Conservation (phyloP, 2,329 filamentous ascomycete species). For the Epichloe brachyelytri region DNA sequence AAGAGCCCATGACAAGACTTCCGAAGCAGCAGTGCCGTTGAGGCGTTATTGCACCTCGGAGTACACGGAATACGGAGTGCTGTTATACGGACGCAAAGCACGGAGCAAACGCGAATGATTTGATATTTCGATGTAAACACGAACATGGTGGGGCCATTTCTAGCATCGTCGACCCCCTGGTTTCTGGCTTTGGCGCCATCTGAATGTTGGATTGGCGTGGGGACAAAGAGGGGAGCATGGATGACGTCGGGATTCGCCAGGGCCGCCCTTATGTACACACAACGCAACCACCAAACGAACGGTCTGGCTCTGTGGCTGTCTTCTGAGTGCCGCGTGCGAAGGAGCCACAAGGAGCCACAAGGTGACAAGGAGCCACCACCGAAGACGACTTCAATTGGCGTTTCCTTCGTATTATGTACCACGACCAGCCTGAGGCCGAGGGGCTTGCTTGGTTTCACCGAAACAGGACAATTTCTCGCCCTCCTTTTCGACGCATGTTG, state of each 20-base stretch:
- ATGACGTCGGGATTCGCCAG: constrained; percentile 4
- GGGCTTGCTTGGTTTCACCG: background rate
- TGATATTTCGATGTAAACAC: background rate
- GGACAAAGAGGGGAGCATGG: background rate
- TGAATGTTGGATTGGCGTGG: background rate
- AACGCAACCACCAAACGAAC: background rate
- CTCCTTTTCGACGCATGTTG: background rate
- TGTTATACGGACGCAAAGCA: too few species aligned
- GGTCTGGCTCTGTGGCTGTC: background rate
- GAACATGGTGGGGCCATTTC: background rate
- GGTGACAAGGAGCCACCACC: too few species aligned
- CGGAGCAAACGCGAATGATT: too few species aligned
- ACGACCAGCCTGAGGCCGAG: too few species aligned
- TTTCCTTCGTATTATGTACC: too few species aligned
- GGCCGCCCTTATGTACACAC: background rate
- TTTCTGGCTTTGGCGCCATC: background rate
- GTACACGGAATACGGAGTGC: too few species aligned
- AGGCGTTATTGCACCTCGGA: too few species aligned
- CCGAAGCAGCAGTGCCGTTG: too few species aligned
- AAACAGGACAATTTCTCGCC: background rate
- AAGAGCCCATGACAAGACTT: too few species aligned
- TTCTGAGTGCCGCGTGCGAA: background rate
- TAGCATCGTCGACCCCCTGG: background rate
- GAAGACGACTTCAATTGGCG: too few species aligned
- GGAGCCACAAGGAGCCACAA: background rate